Evolutionary conservation across 345 rosid species (phyloP), one percentile per base, ranked within the genome.

Genomic region (Eucalyptus rudis): DNA sequence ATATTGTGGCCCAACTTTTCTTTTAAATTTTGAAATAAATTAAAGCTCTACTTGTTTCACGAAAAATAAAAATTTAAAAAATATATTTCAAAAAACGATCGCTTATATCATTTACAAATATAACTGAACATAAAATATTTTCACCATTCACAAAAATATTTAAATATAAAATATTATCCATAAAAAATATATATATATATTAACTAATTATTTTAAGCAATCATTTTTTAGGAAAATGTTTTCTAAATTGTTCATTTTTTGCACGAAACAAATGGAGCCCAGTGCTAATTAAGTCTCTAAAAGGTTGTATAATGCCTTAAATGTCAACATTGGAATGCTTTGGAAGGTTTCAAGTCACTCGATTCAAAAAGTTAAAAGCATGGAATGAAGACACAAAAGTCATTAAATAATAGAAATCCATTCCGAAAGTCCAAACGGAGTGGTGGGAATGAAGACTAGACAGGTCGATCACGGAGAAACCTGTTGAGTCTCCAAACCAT

Each of bases 101-200:
- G 0, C 12, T 56, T 22, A 1, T 56, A 10, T 56, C 3, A 0
- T 56, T 24, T 56, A 56, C 0, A 56, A 22, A 24, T 56, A 2
- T 9, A 56, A 56, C 3, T 56, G 1, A 56, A 56, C 1, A 56
- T 56, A 56, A 56, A 24, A 56, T 56, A 56, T 24, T 56, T 56
- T 56, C 8, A 56, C 0, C 6, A 56, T 56, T 56, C 13, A 24
- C 19, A 56, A 56, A 56, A 56, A 56, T 0, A 56, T 56, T 56
- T 0, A 56, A 56, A 56, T 22, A 56, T 22, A 56, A 56, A 24
- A 8, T 56, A 22, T 56, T 9, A 56, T 56, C 6, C 3, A 24
- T 24, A 56, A 1, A 12, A 0, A 9, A 56, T 24, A 24, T 0
- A 56, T 8, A 20, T 54, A n/a, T 52, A 7, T 8, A 22, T 56